These are phyloP conservation scores for Kazachstania viticola DNA, from an alignment of 805 yeast species.

Conservation along the genomic window DNA sequence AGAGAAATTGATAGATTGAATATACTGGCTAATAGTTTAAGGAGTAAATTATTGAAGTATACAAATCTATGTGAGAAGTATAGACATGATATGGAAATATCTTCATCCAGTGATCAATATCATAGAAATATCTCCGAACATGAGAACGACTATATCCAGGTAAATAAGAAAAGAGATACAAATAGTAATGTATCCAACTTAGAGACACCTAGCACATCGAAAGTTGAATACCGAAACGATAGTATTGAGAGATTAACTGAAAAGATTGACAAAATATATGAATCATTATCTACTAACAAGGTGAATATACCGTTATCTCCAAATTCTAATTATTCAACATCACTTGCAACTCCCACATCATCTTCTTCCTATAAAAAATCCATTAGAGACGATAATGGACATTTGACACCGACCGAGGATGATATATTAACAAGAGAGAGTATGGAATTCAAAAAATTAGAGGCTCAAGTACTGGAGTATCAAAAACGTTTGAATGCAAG, in stretches of 20 bases:
- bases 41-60: conserved; percentile 28
- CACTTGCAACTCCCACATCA: not conserved
- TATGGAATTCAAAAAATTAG: conserved; percentile 25
- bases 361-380: not conserved
- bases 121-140: conserved; percentile 11
- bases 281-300: not conserved
- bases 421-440: conserved; percentile 28
- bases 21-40: conserved; percentile 23
- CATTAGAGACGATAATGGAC: too few relatives aligned
- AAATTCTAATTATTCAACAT: conserved; percentile 1
- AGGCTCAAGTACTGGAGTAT: conserved; percentile 24
- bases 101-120: conserved; percentile 4
- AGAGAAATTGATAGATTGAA: conserved; percentile 19
- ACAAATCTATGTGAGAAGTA: conserved; percentile 18
- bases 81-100: not conserved
- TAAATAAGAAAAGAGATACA: conserved; percentile 13
- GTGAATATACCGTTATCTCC: not conserved
- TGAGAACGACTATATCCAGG: conserved; percentile 11
- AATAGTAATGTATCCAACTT: not conserved
- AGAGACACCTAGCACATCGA: not conserved
- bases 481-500: conserved; percentile 24
- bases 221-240: too few relatives aligned
- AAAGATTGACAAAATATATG: not conserved
- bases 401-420: conserved; percentile 19
- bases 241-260: not conserved